Evolutionary conservation across 139 green algal genomes (phyloP), one percentile per base, ranked within the genome.

Genomic region (Chlorella sorokiniana): DNA sequence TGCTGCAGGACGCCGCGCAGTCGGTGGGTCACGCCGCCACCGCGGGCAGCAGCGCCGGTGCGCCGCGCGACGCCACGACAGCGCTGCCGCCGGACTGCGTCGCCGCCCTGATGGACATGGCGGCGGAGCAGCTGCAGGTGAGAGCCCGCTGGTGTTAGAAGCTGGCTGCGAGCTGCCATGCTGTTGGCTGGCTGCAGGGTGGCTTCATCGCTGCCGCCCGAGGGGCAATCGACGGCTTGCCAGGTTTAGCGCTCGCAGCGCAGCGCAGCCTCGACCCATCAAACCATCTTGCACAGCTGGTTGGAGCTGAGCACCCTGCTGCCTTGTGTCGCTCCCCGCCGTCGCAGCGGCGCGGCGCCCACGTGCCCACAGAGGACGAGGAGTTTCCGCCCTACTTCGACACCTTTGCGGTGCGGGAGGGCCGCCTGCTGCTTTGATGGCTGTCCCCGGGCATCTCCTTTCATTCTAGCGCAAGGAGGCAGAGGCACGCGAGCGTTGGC

Each of bases 381-480:
- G 86, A 91, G 11, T 44, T 88, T 9, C 86, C 85, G 29, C 40
- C 86, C 33, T 92, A 86, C 78, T 92, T 89, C 33, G 89, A 86
- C 73, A 64, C 67, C 27, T 86, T 85, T 76, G 56, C 41, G 78
- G 78, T 78, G 48, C 4, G 52, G 44, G 2, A 33, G 35, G 20
- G 23, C 69, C 20, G 23, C 41, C 69, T 22, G 27, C 23, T 51
- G 10, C 38, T 72, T 5, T 8, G 22, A 9, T 35, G 4, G 33
- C 37, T 35, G n/a, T 31, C 10, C 37, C 65, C 33, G 3, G 4
- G 5, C 65, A 10, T 4, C 65, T 54, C 9, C 9, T 72, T 3
- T 29, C 22, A 38, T 54, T 56, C 41, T 45, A 44, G 33, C n/a
- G n/a, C n/a, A n/a, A n/a, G n/a, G n/a, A n/a, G n/a, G n/a, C n/a